phyloP scores from a whole-genome alignment of 202 grass and related monocot species.

The Schoenoplectus tabernaemontani region DNA sequence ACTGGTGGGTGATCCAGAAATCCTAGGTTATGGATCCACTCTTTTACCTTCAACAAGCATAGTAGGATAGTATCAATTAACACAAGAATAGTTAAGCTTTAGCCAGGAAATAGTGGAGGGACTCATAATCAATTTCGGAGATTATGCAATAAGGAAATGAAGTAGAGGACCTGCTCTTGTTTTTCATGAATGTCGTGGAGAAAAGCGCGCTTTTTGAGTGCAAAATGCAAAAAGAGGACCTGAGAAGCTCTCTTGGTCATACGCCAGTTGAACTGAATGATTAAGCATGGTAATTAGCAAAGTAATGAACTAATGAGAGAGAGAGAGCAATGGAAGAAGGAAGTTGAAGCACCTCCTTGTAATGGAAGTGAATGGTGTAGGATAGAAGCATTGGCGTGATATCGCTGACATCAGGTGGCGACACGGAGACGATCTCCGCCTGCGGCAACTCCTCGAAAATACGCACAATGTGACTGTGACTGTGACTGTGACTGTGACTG shows the following conservation, averaged over 20 bases:
- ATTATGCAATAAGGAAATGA: neutral
- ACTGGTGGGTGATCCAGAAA: constrained; percentile 45
- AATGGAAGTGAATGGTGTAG: constrained; percentile 67
- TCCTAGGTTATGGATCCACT: constrained; percentile 86
- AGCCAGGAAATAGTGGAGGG: neutral
- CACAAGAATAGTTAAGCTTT: constrained; percentile 10
- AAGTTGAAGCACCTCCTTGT: constrained; percentile 68
- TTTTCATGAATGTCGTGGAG: constrained; percentile 72
- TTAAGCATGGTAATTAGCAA: neutral
- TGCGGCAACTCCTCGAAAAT: constrained; percentile 71
- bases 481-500: too few relatives aligned
- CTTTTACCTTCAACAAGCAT: constrained; percentile 54
- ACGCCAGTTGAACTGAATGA: constrained; percentile 53
- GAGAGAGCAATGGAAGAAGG: too few relatives aligned
- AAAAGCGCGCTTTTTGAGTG: constrained; percentile 57
- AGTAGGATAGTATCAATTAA: neutral
- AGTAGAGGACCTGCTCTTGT: constrained; percentile 64
- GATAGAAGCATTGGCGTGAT: constrained; percentile 83
- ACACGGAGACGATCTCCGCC: constrained; percentile 44
- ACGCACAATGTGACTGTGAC: too few relatives aligned
- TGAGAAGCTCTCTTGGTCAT: constrained; percentile 57
- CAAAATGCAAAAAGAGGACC: constrained; percentile 63
- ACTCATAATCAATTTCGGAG: neutral
- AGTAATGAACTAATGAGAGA: neutral
- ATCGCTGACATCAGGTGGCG: constrained; percentile 50